phyloP scores from a whole-genome alignment of 2,329 filamentous ascomycete genomes.

The Fusarium beomiforme region DNA sequence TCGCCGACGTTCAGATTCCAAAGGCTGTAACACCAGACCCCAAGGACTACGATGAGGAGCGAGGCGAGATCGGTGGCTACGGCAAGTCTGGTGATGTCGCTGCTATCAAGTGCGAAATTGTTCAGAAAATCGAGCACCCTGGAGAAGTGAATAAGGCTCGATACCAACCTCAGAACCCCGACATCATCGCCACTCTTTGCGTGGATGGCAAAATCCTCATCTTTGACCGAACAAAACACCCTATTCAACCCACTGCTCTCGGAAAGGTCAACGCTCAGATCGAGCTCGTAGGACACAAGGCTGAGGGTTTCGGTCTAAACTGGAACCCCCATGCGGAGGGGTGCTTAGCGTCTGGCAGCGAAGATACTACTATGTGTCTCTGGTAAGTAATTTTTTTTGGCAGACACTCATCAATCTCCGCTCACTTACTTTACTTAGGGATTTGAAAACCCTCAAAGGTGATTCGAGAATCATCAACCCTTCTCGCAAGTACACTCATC shows the following conservation, averaged over 20 bases:
- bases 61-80: constrained; percentile 93
- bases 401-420: not conserved
- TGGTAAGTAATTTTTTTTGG: constrained; percentile 69
- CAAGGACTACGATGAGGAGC: constrained; percentile 89
- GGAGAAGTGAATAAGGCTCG: constrained; percentile 98
- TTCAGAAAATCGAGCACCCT: constrained; percentile 96
- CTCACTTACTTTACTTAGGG: constrained; percentile 61
- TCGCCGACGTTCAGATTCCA: constrained; percentile 92
- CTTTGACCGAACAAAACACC: constrained; percentile 96
- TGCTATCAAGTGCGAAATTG: constrained; percentile 86
- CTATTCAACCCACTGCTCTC: constrained; percentile 70
- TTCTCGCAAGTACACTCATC: constrained; percentile 82
- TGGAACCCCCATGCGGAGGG: constrained; percentile 91
- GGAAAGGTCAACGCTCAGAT: constrained; percentile 83
- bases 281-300: constrained; percentile 83
- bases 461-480: constrained; percentile 77
- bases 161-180: constrained; percentile 96
- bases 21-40: constrained; percentile 79
- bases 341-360: constrained; percentile 86
- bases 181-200: constrained; percentile 94
- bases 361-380: constrained; percentile 89
- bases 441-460: constrained; percentile 79
- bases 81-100: constrained; percentile 77
- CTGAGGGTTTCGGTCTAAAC: constrained; percentile 90
- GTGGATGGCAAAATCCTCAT: constrained; percentile 88